Base-by-base conservation (phyloP, 257 asterid species). In the Ophiorrhiza pumila region DNA sequence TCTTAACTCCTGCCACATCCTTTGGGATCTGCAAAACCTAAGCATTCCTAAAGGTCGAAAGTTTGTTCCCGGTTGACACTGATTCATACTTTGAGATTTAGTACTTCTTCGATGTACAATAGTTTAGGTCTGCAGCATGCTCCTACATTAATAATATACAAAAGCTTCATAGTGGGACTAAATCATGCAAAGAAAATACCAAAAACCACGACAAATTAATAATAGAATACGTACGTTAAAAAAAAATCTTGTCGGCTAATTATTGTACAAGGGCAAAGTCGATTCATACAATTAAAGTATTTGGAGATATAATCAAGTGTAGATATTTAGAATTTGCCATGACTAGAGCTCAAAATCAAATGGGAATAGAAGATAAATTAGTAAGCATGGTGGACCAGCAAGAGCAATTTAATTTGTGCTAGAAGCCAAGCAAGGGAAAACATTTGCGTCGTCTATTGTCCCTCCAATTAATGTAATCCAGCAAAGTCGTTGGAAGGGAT, bases 401-500 rank as follows among this genome's bases (percentile, higher is more conserved):
- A 7, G 53, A 49, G 50, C 59, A 65, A 37, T 64, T 17, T n/a
- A 75, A 67, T 68, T 20, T n/a, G 29, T 39, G 52, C 34, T 42
- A n/a, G 81, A 65, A 39, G 61, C 67, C 77, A n/a, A n/a, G 23
- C 29, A 23, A 71, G 27, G n/a, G 23, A 64, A 17, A 71, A 34
- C 4, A 61, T 25, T 57, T 65, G 60, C 27, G 29, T n/a, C 20
- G 37, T 72, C 23, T 20, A 46, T 41, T 57, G 69, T 50, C 60
- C 65, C 55, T 27, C 58, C 74, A 60, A 69, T 68, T 60, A 78
- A 68, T 68, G 69, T 52, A 45, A 55, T 64, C 55, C 35, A 61
- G 34, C 71, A 11, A 77, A 78, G 80, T 69, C 42, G 66, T 68
- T 47, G 75, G 55, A 14, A 27, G 46, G 58, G 56, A 11, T 72